Percentiles rank a stretch among this genome's conserved stretches.
phyloP scores from a whole-genome alignment of 2,329 filamentous ascomycete species.

The Penicillium sp. region DNA sequence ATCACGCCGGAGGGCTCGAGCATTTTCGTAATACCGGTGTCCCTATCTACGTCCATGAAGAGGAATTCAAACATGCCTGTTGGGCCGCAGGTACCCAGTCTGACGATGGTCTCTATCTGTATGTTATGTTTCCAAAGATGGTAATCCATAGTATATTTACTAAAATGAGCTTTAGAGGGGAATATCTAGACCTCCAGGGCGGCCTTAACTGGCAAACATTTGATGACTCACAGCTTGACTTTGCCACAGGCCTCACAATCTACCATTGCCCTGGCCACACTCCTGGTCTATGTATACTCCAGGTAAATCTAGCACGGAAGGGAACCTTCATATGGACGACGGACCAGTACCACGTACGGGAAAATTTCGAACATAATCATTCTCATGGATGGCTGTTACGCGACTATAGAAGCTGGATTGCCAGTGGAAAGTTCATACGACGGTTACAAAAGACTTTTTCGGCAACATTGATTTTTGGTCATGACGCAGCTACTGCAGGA shows the following conservation, averaged over 20 bases:
- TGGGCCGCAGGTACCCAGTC: constrained; percentile 48
- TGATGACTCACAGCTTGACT: constrained; percentile 40
- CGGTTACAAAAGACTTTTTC: too few species aligned
- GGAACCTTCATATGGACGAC: constrained; percentile 46
- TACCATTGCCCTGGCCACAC: constrained; percentile 42
- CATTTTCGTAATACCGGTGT: constrained; percentile 47
- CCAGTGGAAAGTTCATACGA: too few species aligned
- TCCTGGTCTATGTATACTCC: constrained; percentile 38
- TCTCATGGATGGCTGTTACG: too few species aligned
- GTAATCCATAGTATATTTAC: too few species aligned
- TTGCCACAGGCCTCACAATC: constrained; percentile 43
- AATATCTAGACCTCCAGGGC: too few species aligned
- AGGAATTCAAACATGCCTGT: constrained; percentile 50
- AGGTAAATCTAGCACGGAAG: constrained; percentile 38
- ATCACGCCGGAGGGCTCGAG: constrained; percentile 52
- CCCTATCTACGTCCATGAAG: constrained; percentile 52
- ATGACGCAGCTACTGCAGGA: too few species aligned
- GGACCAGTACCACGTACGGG: constrained; percentile 44
- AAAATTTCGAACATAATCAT: constrained; percentile 43
- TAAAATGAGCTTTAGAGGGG: too few species aligned
- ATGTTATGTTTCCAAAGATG: too few species aligned
- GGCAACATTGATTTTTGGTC: too few species aligned
- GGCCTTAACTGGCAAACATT: constrained; percentile 50
- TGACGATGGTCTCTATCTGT: constrained; percentile 45
- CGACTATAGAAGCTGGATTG: too few species aligned